Percentiles rank a stretch among this genome's conserved stretches.
These are phyloP conservation scores for Lepraria neglecta DNA, from an alignment of 495 filamentous ascomycete genomes.

Conservation along the genomic window DNA sequence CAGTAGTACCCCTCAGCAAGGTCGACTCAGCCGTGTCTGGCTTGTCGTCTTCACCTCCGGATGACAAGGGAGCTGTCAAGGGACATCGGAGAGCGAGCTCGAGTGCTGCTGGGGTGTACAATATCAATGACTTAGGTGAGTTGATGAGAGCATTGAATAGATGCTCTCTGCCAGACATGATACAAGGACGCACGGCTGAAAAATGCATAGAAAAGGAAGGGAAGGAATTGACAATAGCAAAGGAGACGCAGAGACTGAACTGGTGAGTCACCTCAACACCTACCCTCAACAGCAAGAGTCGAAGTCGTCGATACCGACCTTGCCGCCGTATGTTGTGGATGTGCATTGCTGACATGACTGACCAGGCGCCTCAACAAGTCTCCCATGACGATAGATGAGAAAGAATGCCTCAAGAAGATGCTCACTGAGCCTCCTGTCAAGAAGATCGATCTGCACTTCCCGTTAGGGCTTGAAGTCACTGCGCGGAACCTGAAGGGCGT, in stretches of 20 bases:
- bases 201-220: conserved; percentile 57
- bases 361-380: conserved; percentile 86
- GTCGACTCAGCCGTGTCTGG: conserved; percentile 83
- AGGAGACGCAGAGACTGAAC: conserved; percentile 82
- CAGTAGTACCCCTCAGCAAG: conserved; percentile 53
- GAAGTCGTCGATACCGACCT: not conserved
- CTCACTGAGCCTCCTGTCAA: conserved; percentile 78
- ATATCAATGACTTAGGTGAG: conserved; percentile 82
- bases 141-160: conserved; percentile 9
- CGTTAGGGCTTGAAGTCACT: conserved; percentile 77
- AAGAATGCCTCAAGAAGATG: conserved; percentile 69
- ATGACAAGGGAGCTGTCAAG: conserved; percentile 43
- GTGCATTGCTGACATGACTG: conserved; percentile 6
- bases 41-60: conserved; percentile 59
- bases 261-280: conserved; percentile 55
- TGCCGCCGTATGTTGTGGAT: not conserved
- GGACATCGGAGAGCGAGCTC: conserved; percentile 62
- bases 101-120: conserved; percentile 60
- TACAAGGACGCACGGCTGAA: conserved; percentile 27
- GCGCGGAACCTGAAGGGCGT: conserved; percentile 87
- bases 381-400: conserved; percentile 66
- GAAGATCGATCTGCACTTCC: conserved; percentile 88
- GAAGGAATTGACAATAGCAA: conserved; percentile 69
- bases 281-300: not conserved
- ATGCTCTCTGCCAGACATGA: not conserved